Base-by-base conservation (phyloP, 2,329 filamentous ascomycete genomes). In the Zymoseptoria crescenta region DNA sequence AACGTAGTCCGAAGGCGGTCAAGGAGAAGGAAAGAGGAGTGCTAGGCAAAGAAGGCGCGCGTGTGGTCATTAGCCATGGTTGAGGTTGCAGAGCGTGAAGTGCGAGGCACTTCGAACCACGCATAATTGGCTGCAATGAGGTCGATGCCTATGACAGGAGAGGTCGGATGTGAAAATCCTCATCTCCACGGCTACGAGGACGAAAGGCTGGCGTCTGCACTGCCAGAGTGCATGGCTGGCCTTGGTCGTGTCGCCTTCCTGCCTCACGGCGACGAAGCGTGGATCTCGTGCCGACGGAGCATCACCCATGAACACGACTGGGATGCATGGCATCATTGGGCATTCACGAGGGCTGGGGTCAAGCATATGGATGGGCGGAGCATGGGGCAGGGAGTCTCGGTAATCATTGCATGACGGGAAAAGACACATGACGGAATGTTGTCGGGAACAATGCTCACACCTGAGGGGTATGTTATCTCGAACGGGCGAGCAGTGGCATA, bases 1-100 rank as follows among this genome's bases (percentile, higher is more conserved):
- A 91, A 57, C 86, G 91, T 74, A 96, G 91, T 72, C 94, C 94
- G 1, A 96, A 96, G 77, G 92, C 92, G 27, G 56, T 55, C 19
- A 93, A 91, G 73, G 92, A 70, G 62, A 66, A 68, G 58, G 72
- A 97, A 76, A 84, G 91, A 57, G 94, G 94, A 59, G 92, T 99
- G 7, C 72, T 99, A 59, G 94, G 94, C 59, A 97, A 97, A 72
- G 92, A 97, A 73, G 94, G 94, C 16, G 92, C 94, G 9, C 82
- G 94, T 65, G 78, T 80, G 55, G 74, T 80, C 56, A 77, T 80
- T 49, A 65, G 60, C 53, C 62, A 64, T 59, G 64, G 64, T 19
- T 66, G 59, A 63, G 20, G n/a, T n/a, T 21, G 19, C 35, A 41
- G 35, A 45, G 35, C 35, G 35, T 45, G 13, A n/a, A 16, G 13